These are phyloP conservation scores for Zychaea mexicana DNA, from an alignment of 371 early-diverging fungal genomes.

Conservation along the genomic window DNA sequence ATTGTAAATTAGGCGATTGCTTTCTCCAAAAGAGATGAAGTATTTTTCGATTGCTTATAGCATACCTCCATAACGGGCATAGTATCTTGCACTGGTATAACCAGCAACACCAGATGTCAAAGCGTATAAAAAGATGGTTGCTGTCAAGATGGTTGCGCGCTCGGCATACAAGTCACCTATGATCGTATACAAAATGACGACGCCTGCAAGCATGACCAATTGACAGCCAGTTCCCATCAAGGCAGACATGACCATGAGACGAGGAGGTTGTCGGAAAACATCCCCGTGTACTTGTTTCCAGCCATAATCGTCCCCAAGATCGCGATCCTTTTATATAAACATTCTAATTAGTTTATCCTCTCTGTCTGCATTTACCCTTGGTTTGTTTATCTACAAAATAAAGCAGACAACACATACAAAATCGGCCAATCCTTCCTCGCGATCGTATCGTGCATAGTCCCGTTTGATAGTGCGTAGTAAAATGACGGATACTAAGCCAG, in stretches of 20 bases:
- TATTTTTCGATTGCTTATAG: not conserved
- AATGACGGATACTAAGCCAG: constrained; percentile 76
- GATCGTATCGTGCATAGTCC: constrained; percentile 83
- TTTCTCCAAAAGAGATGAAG: not conserved
- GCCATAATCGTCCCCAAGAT: constrained; percentile 87
- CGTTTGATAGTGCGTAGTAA: constrained; percentile 73
- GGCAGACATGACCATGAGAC: constrained; percentile 58
- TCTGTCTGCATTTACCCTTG: not conserved
- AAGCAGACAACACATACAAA: constrained; percentile 47
- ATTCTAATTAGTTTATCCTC: not conserved
- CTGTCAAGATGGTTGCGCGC: constrained; percentile 79
- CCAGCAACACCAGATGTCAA: constrained; percentile 74
- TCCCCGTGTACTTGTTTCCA: constrained; percentile 93
- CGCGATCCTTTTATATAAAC: constrained; percentile 74
- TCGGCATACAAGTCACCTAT: constrained; percentile 76
- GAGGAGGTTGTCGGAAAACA: constrained; percentile 81
- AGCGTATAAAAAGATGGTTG: constrained; percentile 81
- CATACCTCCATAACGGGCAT: constrained; percentile 69
- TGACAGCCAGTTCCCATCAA: constrained; percentile 14
- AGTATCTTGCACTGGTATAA: constrained; percentile 71
- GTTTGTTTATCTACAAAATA: not conserved
- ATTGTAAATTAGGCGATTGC: not conserved
- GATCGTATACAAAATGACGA: constrained; percentile 75
- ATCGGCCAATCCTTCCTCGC: constrained; percentile 73
- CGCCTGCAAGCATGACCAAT: constrained; percentile 51